Percentiles rank a stretch among this genome's conserved stretches.
These are phyloP conservation scores for Rhynchosporium graminicola DNA, from an alignment of 2,329 filamentous ascomycete species.

Conservation along the genomic window DNA sequence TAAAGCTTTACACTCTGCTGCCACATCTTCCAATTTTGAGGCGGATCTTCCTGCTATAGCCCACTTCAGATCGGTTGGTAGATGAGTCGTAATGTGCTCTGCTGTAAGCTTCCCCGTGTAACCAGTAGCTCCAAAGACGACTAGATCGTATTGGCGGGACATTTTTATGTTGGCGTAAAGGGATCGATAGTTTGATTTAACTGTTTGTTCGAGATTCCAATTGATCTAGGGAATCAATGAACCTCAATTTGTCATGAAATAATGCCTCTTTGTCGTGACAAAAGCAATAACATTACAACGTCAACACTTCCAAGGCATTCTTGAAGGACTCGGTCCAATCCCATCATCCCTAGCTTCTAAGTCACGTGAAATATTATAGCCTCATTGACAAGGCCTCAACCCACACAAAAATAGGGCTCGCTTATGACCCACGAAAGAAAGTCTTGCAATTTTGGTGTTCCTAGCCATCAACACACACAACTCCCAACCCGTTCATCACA, in stretches of 20 bases:
- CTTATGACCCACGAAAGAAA: constrained; percentile 18
- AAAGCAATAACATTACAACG: neutral
- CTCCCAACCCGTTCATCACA: constrained; percentile 35
- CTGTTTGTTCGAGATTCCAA: neutral
- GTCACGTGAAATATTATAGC: constrained; percentile 2
- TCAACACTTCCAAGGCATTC: neutral
- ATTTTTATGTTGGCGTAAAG: neutral
- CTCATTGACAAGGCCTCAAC: neutral
- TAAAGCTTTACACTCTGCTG: constrained; percentile 63
- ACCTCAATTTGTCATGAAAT: neutral
- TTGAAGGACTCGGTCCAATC: neutral
- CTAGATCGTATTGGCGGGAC: constrained; percentile 57
- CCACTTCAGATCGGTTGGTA: constrained; percentile 82
- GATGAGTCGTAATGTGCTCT: constrained; percentile 69
- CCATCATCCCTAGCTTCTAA: neutral
- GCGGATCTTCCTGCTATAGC: constrained; percentile 82
- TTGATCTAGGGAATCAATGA: neutral
- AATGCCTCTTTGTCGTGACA: neutral
- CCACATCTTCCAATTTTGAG: constrained; percentile 70
- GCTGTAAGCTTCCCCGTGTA: constrained; percentile 81
- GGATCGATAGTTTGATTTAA: neutral
- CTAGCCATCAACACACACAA: constrained; percentile 27
- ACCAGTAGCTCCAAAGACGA: constrained; percentile 70
- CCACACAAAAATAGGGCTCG: constrained; percentile 9
- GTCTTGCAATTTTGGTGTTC: constrained; percentile 23